Evolutionary conservation across 2,329 filamentous ascomycete genomes (phyloP).

Genomic region (Fusarium equiseti): DNA sequence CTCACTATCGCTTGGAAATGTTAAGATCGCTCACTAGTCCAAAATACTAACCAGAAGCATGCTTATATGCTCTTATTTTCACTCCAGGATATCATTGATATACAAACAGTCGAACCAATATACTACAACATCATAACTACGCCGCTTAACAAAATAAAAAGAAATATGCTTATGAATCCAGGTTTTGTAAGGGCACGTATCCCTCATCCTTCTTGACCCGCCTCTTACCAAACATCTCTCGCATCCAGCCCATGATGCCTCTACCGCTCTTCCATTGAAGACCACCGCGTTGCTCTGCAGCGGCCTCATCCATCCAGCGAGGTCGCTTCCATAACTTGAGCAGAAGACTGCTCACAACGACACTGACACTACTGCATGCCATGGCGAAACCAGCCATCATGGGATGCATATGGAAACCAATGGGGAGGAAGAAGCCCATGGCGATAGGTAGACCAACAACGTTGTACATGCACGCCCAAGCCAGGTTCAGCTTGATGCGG

Average conservation of each 20-base stretch:
- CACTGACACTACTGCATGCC: conserved; percentile 89
- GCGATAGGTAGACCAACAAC: conserved; percentile 91
- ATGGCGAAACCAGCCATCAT: conserved; percentile 96
- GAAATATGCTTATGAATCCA: conserved; percentile 55
- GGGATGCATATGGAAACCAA: conserved; percentile 88
- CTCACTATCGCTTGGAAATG: neutral
- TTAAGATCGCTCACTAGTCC: neutral
- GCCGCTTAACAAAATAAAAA: conserved; percentile 20
- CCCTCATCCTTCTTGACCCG: conserved; percentile 62
- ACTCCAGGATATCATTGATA: conserved; percentile 24
- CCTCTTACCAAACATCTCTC: conserved; percentile 56
- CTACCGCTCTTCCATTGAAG: conserved; percentile 58
- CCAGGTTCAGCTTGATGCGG: conserved; percentile 92
- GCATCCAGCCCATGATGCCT: conserved; percentile 57
- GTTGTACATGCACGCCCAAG: conserved; percentile 96
- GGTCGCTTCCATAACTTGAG: conserved; percentile 90
- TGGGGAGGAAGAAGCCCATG: conserved; percentile 94
- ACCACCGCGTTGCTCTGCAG: conserved; percentile 68
- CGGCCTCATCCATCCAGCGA: conserved; percentile 83
- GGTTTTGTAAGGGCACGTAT: conserved; percentile 69
- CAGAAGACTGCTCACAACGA: conserved; percentile 85
- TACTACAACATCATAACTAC: conserved; percentile 25
- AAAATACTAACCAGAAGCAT: neutral
- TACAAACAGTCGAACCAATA: conserved; percentile 9
- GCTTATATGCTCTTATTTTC: conserved; percentile 16